A percentile compares a stretch with the other conserved stretches of the same genome.
These are phyloP conservation scores for Barnettozyma siamensis DNA, from an alignment of 805 yeast genomes.

Conservation along the genomic window DNA sequence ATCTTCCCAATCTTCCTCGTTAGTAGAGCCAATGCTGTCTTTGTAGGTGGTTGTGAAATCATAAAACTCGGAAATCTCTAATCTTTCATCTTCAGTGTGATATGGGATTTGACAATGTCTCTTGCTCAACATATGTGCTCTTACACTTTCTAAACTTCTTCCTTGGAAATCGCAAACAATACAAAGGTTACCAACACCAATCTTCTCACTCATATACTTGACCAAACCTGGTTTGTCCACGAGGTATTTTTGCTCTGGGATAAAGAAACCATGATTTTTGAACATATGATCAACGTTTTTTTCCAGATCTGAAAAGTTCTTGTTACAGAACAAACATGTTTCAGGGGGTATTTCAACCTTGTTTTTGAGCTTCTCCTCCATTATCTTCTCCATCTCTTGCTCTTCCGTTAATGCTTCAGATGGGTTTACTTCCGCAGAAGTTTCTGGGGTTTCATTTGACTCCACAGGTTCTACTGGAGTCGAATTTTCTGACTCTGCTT, in stretches of 20 bases:
- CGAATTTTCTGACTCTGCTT: background rate
- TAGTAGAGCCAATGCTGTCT: slow-evolving; percentile 25
- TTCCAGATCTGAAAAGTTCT: slow-evolving; percentile 40
- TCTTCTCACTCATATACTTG: slow-evolving; percentile 77
- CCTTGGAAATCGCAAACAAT: slow-evolving; percentile 84
- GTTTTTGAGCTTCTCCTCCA: slow-evolving; percentile 34
- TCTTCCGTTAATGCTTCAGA: slow-evolving; percentile 30
- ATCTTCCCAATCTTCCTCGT: slow-evolving; percentile 30
- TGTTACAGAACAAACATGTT: slow-evolving; percentile 49
- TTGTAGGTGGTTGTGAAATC: slow-evolving; percentile 76
- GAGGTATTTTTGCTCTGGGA: slow-evolving; percentile 79
- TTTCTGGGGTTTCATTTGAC: slow-evolving; percentile 7
- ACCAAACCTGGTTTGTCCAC: slow-evolving; percentile 69
- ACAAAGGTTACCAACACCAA: slow-evolving; percentile 89
- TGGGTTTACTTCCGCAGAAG: background rate
- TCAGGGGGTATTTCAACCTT: slow-evolving; percentile 43
- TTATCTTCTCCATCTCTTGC: slow-evolving; percentile 31
- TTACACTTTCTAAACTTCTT: slow-evolving; percentile 72
- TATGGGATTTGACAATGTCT: slow-evolving; percentile 88
- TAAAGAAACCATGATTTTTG: slow-evolving; percentile 71
- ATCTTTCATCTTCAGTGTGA: slow-evolving; percentile 74
- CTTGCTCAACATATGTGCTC: slow-evolving; percentile 86
- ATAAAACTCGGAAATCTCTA: slow-evolving; percentile 87
- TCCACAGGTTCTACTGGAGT: slow-evolving; percentile 2
- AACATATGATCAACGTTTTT: slow-evolving; percentile 69